A percentile compares a stretch with the other conserved stretches of the same genome.
phyloP scores from a whole-genome alignment of 352 stramenopile species.

The Elongisporangium prolatum region DNA sequence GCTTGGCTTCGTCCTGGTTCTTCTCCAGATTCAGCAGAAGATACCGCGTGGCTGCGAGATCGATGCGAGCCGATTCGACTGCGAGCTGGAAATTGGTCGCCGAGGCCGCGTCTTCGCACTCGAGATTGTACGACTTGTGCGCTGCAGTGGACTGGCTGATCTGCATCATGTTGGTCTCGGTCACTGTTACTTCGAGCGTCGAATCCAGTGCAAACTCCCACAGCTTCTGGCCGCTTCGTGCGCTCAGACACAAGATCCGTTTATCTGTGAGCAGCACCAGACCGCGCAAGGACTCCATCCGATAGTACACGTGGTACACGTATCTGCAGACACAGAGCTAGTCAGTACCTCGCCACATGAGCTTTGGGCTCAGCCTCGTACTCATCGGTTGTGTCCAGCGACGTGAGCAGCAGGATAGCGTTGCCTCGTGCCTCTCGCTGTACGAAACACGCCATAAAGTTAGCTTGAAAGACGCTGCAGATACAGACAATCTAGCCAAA shows the following conservation, averaged over 20 bases:
- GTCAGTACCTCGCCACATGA: constrained; percentile 1
- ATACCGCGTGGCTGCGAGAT: constrained; percentile 72
- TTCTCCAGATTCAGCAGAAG: constrained; percentile 81
- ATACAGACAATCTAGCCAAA: background rate
- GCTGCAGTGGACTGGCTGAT: constrained; percentile 44
- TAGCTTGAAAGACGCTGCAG: background rate
- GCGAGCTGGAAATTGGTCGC: constrained; percentile 76
- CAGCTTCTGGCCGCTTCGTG: constrained; percentile 66
- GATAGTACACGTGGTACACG: constrained; percentile 81
- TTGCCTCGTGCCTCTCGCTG: constrained; percentile 65
- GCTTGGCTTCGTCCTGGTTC: constrained; percentile 55
- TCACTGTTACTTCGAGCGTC: constrained; percentile 50
- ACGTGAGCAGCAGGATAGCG: constrained; percentile 71
- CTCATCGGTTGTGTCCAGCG: constrained; percentile 74
- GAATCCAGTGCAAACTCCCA: constrained; percentile 84
- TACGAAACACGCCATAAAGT: too few relatives aligned
- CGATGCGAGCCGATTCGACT: constrained; percentile 67
- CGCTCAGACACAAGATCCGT: constrained; percentile 70
- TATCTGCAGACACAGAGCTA: constrained; percentile 34
- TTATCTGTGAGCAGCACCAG: constrained; percentile 82
- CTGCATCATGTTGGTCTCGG: constrained; percentile 25
- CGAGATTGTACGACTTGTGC: constrained; percentile 59
- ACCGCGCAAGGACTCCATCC: constrained; percentile 51
- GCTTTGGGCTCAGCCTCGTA: constrained; percentile 22
- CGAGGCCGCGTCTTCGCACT: constrained; percentile 55